A percentile compares a stretch with the other conserved stretches of the same genome.
These are phyloP conservation scores for Fusarium globosum DNA, from an alignment of 2,329 filamentous ascomycete species.

Conservation along the genomic window DNA sequence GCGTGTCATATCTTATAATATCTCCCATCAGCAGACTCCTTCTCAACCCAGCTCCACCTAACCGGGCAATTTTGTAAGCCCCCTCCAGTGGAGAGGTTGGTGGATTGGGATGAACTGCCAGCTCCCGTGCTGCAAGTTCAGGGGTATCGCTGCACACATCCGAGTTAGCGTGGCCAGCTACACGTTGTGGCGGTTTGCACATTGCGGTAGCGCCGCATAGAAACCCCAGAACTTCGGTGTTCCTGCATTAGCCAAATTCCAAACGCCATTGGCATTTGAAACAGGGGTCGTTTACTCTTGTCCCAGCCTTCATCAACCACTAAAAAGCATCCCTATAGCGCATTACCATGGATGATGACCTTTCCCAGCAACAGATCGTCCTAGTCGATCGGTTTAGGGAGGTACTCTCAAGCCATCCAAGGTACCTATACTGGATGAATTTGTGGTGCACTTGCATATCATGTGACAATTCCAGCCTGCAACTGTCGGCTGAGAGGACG, in stretches of 20 bases:
- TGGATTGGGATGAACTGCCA: conserved; percentile 42
- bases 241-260: conserved; percentile 48
- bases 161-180: conserved; percentile 35
- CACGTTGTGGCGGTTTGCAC: conserved; percentile 43
- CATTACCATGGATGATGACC: conserved; percentile 2
- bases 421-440: conserved; percentile 1
- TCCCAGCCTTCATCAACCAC: conserved; percentile 26
- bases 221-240: conserved; percentile 42
- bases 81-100: conserved; percentile 32
- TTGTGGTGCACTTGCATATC: conserved; percentile 14
- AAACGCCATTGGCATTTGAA: conserved; percentile 42
- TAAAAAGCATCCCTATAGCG: conserved; percentile 29
- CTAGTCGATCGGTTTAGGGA: conserved; percentile 10
- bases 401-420: conserved; percentile 13
- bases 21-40: conserved; percentile 7
- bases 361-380: conserved; percentile 2
- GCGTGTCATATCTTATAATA: conserved; percentile 13
- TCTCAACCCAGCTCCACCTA: conserved; percentile 32
- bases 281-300: conserved; percentile 39
- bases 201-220: conserved; percentile 36
- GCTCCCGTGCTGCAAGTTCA: conserved; percentile 44
- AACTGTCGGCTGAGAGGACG: conserved; percentile 3
- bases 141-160: conserved; percentile 31
- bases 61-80: conserved; percentile 33
- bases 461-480: conserved; percentile 32